These are phyloP conservation scores for rapeseed (Brassica napus) DNA, from an alignment of 345 rosid genomes.

Conservation along the genomic window DNA sequence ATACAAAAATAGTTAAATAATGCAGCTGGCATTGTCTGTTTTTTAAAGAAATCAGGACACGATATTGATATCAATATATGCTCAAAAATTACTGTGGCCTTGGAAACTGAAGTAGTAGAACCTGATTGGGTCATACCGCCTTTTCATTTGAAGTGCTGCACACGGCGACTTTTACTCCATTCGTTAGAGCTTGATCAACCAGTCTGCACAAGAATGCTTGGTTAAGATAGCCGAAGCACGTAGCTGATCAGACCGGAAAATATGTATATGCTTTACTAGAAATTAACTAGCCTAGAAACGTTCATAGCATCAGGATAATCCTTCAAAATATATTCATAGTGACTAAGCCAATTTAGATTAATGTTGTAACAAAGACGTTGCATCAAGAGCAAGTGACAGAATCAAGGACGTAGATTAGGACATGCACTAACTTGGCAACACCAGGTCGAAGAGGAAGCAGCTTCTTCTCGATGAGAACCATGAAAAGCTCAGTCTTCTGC, in stretches of 20 bases:
- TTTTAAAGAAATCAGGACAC: neutral
- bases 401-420: neutral
- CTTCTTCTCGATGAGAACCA: slow-evolving; percentile 86
- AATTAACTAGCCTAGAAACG: neutral
- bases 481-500: slow-evolving; percentile 83
- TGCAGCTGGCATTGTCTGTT: neutral
- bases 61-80: neutral
- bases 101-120: slow-evolving; percentile 46
- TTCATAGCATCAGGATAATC: neutral
- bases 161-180: slow-evolving; percentile 84
- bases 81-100: neutral
- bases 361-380: neutral
- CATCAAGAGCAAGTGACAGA: neutral
- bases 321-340: neutral
- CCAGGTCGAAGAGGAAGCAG: slow-evolving; percentile 91
- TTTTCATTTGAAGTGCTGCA: slow-evolving; percentile 98
- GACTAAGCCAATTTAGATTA: neutral
- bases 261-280: neutral
- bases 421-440: slow-evolving; percentile 66
- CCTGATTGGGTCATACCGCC: slow-evolving; percentile 87
- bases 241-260: neutral
- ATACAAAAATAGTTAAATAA: no score
- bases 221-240: neutral
- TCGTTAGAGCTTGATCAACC: slow-evolving; percentile 84
- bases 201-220: slow-evolving; percentile 50